These are phyloP conservation scores for Wickerhamomyces canadensis DNA, from an alignment of 805 yeast genomes.

Conservation along the genomic window DNA sequence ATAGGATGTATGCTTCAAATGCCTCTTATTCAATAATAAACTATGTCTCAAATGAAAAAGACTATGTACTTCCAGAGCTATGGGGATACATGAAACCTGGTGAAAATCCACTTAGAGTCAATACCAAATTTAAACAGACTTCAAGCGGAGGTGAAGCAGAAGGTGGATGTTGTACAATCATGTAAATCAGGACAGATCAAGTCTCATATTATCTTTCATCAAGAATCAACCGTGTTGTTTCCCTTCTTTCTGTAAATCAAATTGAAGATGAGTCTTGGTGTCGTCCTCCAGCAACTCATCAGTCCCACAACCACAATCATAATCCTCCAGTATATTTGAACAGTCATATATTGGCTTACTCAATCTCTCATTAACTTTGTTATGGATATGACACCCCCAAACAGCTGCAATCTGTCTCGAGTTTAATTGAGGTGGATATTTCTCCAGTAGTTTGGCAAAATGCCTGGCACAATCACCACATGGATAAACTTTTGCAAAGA, in stretches of 20 bases:
- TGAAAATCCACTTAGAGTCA: constrained; percentile 32
- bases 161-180: constrained; percentile 31
- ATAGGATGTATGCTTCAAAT: constrained; percentile 59
- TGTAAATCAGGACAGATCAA: constrained; percentile 26
- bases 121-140: not conserved
- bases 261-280: constrained; percentile 35
- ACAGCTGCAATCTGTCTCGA: constrained; percentile 76
- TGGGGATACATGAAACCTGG: constrained; percentile 36
- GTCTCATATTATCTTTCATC: too few species aligned
- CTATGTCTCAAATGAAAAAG: constrained; percentile 29
- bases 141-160: not conserved
- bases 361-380: constrained; percentile 72
- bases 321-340: constrained; percentile 75
- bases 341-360: constrained; percentile 78
- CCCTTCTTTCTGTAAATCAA: constrained; percentile 43
- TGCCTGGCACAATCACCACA: constrained; percentile 97
- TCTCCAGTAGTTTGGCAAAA: constrained; percentile 60
- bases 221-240: constrained; percentile 38
- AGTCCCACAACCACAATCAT: constrained; percentile 96
- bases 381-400: constrained; percentile 96
- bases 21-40: constrained; percentile 45
- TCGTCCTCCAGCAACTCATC: constrained; percentile 44
- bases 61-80: constrained; percentile 33
- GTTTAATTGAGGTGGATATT: constrained; percentile 80
- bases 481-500: constrained; percentile 91